Conservation (phyloP, 305 asterid genomes). For the Lippia alba region DNA sequence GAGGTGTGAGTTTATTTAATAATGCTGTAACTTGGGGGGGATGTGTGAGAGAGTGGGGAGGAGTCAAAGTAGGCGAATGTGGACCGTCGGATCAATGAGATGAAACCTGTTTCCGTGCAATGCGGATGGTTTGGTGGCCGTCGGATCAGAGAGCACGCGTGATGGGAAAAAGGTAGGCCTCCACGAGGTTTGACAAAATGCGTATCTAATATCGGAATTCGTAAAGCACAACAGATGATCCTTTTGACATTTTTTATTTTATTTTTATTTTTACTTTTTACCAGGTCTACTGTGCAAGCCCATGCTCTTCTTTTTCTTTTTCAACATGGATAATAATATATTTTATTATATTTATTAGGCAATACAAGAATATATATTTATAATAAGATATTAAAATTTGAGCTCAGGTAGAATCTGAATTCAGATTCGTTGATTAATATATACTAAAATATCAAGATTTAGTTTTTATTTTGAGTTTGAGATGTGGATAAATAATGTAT, state of each 20-base stretch:
- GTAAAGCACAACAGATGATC: constrained; percentile 29
- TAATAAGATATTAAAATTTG: too few relatives aligned
- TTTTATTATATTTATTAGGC: too few relatives aligned
- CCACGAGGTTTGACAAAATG: constrained; percentile 80
- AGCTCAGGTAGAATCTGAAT: too few relatives aligned
- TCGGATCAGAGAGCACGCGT: constrained; percentile 83
- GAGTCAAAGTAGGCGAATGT: constrained; percentile 61
- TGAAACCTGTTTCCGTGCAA: constrained; percentile 57
- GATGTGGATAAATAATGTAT: too few relatives aligned
- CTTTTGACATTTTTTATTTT: constrained; percentile 46
- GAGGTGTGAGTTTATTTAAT: constrained; percentile 31
- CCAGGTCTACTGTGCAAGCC: constrained; percentile 30
- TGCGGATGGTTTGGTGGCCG: constrained; percentile 56
- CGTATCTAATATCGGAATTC: constrained; percentile 57
- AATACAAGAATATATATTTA: too few relatives aligned
- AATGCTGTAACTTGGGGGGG: constrained; percentile 33
- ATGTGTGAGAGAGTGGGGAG: constrained; percentile 10
- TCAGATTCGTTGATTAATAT: too few relatives aligned
- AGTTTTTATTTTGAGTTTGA: too few relatives aligned
- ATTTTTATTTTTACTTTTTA: constrained; percentile 23
- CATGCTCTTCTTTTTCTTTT: constrained; percentile 1
- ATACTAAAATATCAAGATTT: too few relatives aligned
- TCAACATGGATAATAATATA: too few relatives aligned
- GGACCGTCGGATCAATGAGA: constrained; percentile 55
- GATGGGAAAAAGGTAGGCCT: constrained; percentile 53